A percentile compares a stretch with the other conserved stretches of the same genome.
Conservation (phyloP, 495 filamentous ascomycete genomes). For the Lineolata rhizophorae region DNA sequence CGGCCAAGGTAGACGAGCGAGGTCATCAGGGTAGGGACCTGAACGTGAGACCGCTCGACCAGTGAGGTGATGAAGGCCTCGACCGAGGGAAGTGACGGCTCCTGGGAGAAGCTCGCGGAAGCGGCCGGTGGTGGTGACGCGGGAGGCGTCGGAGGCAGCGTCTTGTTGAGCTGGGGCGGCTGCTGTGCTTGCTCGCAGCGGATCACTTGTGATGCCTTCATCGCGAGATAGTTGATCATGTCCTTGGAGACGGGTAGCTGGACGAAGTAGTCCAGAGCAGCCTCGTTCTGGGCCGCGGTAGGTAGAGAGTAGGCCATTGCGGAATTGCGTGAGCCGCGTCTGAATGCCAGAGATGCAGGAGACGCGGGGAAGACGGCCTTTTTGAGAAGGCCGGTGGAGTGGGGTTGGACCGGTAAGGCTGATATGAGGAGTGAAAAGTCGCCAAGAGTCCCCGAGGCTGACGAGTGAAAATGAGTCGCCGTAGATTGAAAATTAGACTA, state of each 20-base stretch:
- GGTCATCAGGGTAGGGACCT: slow-evolving; percentile 92
- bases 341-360: too few relatives aligned
- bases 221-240: slow-evolving; percentile 73
- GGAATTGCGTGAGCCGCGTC: too few relatives aligned
- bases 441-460: too few relatives aligned
- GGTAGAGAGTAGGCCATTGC: slow-evolving; percentile 21
- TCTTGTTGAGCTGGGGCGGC: slow-evolving; percentile 28
- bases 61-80: slow-evolving; percentile 81
- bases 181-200: slow-evolving; percentile 47
- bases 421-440: too few relatives aligned
- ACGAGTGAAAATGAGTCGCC: too few relatives aligned
- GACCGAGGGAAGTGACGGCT: slow-evolving; percentile 46
- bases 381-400: too few relatives aligned
- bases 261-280: slow-evolving; percentile 78
- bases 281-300: slow-evolving; percentile 37
- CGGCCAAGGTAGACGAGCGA: slow-evolving; percentile 81
- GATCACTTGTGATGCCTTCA: slow-evolving; percentile 70
- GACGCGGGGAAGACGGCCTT: too few relatives aligned
- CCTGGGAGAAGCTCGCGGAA: slow-evolving; percentile 16
- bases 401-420: too few relatives aligned
- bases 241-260: slow-evolving; percentile 53
- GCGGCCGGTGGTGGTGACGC: slow-evolving; percentile 42
- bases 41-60: slow-evolving; percentile 81
- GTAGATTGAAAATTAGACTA: too few relatives aligned
- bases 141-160: slow-evolving; percentile 49